Conservation (phyloP, 2,329 filamentous ascomycete species). For the Ophiostoma angusticollis region DNA sequence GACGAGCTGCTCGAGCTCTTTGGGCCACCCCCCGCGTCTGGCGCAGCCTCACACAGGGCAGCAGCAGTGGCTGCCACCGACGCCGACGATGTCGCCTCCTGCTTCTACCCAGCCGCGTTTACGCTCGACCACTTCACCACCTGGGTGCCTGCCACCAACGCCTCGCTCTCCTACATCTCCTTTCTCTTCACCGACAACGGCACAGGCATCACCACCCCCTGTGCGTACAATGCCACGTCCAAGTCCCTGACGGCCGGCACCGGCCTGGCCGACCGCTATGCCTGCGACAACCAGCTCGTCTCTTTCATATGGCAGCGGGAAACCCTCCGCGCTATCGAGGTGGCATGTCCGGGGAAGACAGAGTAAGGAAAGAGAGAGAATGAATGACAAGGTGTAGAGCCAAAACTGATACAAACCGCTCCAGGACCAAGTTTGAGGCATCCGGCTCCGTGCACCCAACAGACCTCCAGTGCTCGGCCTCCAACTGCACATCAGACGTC, state of each 20-base stretch:
- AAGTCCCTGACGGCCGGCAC: slow-evolving; percentile 19
- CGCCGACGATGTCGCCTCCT: neutral
- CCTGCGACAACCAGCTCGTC: slow-evolving; percentile 28
- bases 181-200: slow-evolving; percentile 30
- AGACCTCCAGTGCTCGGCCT: slow-evolving; percentile 7
- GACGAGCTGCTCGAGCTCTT: slow-evolving; percentile 4
- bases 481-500: neutral
- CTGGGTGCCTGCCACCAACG: slow-evolving; percentile 20
- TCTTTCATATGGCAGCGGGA: slow-evolving; percentile 30
- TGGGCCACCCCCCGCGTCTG: neutral
- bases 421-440: slow-evolving; percentile 11
- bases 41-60: no score
- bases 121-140: slow-evolving; percentile 25
- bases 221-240: slow-evolving; percentile 31
- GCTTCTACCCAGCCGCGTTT: slow-evolving; percentile 21
- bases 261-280: slow-evolving; percentile 25
- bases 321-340: slow-evolving; percentile 31
- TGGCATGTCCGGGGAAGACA: slow-evolving; percentile 25
- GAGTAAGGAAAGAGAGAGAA: no score
- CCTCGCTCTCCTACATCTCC: slow-evolving; percentile 20
- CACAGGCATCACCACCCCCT: slow-evolving; percentile 29
- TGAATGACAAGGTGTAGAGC: no score
- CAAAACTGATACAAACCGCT: neutral
- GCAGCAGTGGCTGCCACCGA: neutral
- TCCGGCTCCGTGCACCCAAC: slow-evolving; percentile 7